A percentile compares a stretch with the other conserved stretches of the same genome.
These are phyloP conservation scores for Beverwykella pulmonaria DNA, from an alignment of 495 filamentous ascomycete species.

Conservation along the genomic window DNA sequence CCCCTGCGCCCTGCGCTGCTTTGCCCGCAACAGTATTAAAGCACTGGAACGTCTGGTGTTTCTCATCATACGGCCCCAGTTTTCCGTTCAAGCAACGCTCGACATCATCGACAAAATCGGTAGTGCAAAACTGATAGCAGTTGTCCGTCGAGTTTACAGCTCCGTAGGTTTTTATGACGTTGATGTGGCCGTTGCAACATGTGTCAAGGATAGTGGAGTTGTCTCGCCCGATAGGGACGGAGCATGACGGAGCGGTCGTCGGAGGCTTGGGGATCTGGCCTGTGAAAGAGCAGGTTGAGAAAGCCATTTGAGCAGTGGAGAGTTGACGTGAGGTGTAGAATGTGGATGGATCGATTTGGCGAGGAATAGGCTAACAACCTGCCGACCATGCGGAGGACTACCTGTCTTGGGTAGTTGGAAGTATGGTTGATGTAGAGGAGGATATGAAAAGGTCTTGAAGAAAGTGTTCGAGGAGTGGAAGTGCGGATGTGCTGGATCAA, in stretches of 20 bases:
- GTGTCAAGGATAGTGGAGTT: constrained; percentile 31
- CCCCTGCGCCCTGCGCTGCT: background rate
- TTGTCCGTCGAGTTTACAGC: background rate
- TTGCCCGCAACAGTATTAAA: constrained; percentile 1
- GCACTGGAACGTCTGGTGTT: constrained; percentile 1
- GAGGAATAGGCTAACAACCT: background rate
- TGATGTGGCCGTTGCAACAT: constrained; percentile 31
- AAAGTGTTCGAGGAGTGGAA: no score
- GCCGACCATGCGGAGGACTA: no score
- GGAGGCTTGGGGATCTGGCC: constrained; percentile 14
- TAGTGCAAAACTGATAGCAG: constrained; percentile 25
- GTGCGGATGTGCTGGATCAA: no score
- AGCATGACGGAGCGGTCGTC: constrained; percentile 11
- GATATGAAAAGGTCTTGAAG: no score
- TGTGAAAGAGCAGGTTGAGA: background rate
- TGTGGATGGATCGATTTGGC: background rate
- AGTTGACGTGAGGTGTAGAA: background rate
- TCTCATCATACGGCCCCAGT: background rate
- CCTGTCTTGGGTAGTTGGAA: no score
- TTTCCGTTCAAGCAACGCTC: constrained; percentile 13
- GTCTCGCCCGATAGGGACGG: constrained; percentile 21
- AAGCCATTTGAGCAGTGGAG: background rate
- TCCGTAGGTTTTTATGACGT: constrained; percentile 4
- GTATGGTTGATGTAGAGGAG: no score
- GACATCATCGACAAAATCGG: background rate